phyloP scores from a whole-genome alignment of 306 rosid genomes.

The Fragaria nilgerrensis region DNA sequence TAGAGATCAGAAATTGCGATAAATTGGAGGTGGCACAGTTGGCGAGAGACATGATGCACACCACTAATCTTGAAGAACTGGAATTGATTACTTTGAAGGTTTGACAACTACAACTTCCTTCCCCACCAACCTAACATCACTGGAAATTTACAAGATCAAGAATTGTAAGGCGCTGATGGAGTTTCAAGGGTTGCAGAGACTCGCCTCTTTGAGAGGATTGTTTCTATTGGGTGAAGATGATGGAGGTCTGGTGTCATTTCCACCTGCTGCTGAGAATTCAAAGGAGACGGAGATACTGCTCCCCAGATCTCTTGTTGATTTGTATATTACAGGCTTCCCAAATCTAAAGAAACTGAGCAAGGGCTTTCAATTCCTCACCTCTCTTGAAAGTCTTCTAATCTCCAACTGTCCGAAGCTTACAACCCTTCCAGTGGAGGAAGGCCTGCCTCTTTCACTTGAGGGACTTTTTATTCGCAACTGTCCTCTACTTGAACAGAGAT shows the following conservation, averaged over 20 bases:
- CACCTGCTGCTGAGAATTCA: background rate
- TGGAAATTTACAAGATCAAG: background rate
- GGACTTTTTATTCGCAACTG: accelerated
- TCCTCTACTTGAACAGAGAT: background rate
- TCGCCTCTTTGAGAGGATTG: constrained; percentile 14
- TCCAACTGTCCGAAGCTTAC: background rate
- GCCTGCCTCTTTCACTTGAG: background rate
- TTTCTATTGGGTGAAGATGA: background rate
- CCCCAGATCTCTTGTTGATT: constrained; percentile 6
- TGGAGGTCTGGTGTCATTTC: constrained; percentile 7
- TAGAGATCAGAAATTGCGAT: accelerated
- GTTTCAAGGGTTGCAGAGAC: constrained; percentile 11
- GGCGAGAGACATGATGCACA: background rate
- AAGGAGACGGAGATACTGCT: background rate
- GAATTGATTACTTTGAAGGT: background rate
- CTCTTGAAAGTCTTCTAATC: background rate
- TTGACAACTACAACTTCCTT: background rate
- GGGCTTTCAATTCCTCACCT: constrained; percentile 21
- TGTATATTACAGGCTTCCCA: background rate
- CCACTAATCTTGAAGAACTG: too few species aligned
- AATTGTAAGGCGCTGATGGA: constrained; percentile 7
- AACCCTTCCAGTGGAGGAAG: background rate
- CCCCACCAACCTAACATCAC: constrained; percentile 25
- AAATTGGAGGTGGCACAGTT: background rate
- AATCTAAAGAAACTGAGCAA: constrained; percentile 15